Conservation (phyloP, 805 yeast species). For the Candida stauntonica region DNA sequence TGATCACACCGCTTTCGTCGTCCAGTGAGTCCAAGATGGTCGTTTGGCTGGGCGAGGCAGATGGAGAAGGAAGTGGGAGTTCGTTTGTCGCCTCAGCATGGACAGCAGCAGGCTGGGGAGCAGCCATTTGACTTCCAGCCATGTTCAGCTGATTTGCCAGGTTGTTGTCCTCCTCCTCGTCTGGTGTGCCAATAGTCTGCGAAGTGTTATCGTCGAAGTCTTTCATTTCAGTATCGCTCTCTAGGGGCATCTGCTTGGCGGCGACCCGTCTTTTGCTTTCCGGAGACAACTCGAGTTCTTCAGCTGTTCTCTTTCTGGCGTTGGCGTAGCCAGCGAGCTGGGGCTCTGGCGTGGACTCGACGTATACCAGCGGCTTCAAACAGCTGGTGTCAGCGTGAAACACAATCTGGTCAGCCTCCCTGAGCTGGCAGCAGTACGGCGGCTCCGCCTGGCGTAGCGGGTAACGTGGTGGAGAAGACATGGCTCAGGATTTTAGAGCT, state of each 20-base stretch:
- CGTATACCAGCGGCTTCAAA: not conserved
- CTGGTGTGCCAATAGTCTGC: constrained; percentile 4
- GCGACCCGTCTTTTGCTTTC: constrained; percentile 9
- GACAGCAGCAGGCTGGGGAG: not conserved
- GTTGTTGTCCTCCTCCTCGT: constrained; percentile 21
- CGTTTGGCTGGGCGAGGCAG: constrained; percentile 51
- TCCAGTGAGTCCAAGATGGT: constrained; percentile 20
- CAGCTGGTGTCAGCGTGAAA: constrained; percentile 4
- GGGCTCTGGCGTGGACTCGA: not conserved
- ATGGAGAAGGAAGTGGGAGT: constrained; percentile 66
- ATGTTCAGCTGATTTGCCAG: constrained; percentile 17
- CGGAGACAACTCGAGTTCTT: constrained; percentile 2
- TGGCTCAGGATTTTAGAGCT: not conserved
- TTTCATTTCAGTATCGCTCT: not conserved
- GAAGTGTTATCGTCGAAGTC: not conserved
- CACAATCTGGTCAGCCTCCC: constrained; percentile 12
- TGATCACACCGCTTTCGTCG: constrained; percentile 9
- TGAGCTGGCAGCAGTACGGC: constrained; percentile 22
- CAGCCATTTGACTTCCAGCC: constrained; percentile 2
- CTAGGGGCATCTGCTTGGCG: constrained; percentile 6
- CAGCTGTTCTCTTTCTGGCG: constrained; percentile 22
- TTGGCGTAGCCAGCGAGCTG: constrained; percentile 1
- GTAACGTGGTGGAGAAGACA: constrained; percentile 20
- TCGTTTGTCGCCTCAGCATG: constrained; percentile 26
- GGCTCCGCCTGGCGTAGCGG: constrained; percentile 19